Evolutionary conservation across 2,329 filamentous ascomycete species (phyloP), one percentile per base, ranked within the genome.

Genomic region (Fusarium siculi): DNA sequence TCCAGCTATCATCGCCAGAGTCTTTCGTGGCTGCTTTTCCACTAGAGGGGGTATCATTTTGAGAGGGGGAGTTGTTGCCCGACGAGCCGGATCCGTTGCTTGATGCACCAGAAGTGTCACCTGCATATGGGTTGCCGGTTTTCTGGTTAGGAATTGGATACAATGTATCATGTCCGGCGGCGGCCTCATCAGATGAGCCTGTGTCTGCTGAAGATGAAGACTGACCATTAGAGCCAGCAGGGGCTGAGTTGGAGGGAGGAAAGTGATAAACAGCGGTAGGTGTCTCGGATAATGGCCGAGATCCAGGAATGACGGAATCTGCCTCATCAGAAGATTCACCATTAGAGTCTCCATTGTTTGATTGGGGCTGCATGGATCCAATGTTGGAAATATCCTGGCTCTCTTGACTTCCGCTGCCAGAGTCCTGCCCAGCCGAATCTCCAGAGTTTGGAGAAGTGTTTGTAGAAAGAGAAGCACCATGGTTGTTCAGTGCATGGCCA

Each of bases 91-190:
- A n/a, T 34, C 9, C 21, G 21, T 39, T 11, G 28, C n/a, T 30
- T 7, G 36, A 42, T 7, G 11, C 57, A 34, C 46, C 30, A 9
- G 47, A 54, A 36, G 14, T 36, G 30, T 40, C 18, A 2, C 18
- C 37, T 28, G 23, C 23, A 25, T 21, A 36, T 25, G 36, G 14
- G 1, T 16, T 34, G n/a, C 21, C 8, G 23, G 30, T 1, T 7
- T 42, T 43, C 19, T 42, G 37, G 39, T 36, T 54, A 1, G 28
- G 15, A 42, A n/a, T 19, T 3, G 30, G 30, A n/a, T 16, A 25
- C 25, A 25, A 3, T 14, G 37, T 14, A 0, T 34, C n/a, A 3
- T 16, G n/a, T 19, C n/a, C 37, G 0, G 30, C 2, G 7, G n/a
- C 11, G 18, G 10, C 19, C 1, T n/a, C 6, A 4, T 43, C 47